Percentiles rank a stretch among this genome's conserved stretches.
These are phyloP conservation scores for Coemansia sp. DNA, from an alignment of 192 early-diverging fungal genomes.

Conservation along the genomic window DNA sequence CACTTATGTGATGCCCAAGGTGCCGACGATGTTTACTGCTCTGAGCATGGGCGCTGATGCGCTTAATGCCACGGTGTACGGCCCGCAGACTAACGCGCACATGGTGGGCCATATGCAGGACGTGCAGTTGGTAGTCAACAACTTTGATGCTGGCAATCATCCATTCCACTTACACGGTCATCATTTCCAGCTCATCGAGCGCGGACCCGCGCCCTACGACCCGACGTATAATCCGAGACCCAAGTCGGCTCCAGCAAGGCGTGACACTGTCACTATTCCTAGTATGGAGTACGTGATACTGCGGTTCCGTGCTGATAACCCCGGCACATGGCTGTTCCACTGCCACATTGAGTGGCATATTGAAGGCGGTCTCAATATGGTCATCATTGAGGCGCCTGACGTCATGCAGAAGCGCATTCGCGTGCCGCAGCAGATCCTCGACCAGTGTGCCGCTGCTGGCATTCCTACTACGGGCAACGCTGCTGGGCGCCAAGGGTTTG, in stretches of 20 bases:
- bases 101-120: constrained; percentile 66
- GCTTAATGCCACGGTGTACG: constrained; percentile 60
- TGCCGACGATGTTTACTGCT: constrained; percentile 70
- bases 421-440: constrained; percentile 61
- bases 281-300: constrained; percentile 67
- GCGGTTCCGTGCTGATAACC: constrained; percentile 79
- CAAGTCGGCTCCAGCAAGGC: constrained; percentile 60
- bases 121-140: constrained; percentile 73
- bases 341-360: constrained; percentile 73
- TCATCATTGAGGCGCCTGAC: constrained; percentile 74
- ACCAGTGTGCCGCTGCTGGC: constrained; percentile 65
- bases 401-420: constrained; percentile 56
- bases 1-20: constrained; percentile 64
- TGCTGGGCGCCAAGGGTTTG: constrained; percentile 66
- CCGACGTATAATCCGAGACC: constrained; percentile 45
- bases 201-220: constrained; percentile 63
- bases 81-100: constrained; percentile 62
- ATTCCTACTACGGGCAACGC: constrained; percentile 70
- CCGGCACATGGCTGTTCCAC: constrained; percentile 83
- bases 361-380: constrained; percentile 69
- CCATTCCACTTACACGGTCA: constrained; percentile 87
- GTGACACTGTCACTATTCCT: constrained; percentile 78
- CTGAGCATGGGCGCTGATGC: constrained; percentile 59
- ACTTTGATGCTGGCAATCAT: constrained; percentile 73
- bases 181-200: constrained; percentile 75